A percentile compares a stretch with the other conserved stretches of the same genome.
Evolutionary conservation across 306 rosid genomes (phyloP).

Genomic region (Fragaria nilgerrensis): DNA sequence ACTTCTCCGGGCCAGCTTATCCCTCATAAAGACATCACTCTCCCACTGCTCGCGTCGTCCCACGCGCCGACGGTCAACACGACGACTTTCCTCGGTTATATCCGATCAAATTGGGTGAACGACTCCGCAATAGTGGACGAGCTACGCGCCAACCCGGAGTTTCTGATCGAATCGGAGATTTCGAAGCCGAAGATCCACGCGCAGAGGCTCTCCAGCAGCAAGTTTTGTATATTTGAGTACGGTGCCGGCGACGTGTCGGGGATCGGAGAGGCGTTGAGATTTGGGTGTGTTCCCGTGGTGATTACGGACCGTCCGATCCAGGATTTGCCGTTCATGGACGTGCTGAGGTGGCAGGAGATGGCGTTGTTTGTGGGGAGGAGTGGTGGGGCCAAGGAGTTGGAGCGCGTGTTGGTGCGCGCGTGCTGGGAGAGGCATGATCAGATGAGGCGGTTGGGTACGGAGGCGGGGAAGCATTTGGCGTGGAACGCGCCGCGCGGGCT

Average conservation of each 20-base stretch:
- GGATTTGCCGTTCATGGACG: constrained; percentile 70
- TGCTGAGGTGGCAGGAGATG: constrained; percentile 68
- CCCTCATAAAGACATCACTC: constrained; percentile 68
- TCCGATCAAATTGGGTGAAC: constrained; percentile 16
- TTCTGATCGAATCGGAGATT: constrained; percentile 38
- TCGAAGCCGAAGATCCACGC: constrained; percentile 20
- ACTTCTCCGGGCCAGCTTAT: constrained; percentile 31
- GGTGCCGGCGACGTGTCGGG: constrained; percentile 31
- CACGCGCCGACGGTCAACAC: constrained; percentile 19
- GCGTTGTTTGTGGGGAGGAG: constrained; percentile 39
- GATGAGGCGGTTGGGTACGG: constrained; percentile 42
- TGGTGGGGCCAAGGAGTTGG: constrained; percentile 25
- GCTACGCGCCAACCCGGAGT: constrained; percentile 29
- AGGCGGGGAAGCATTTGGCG: constrained; percentile 54
- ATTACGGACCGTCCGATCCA: constrained; percentile 41
- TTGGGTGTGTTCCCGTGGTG: constrained; percentile 64
- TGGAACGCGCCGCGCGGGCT: constrained; percentile 59
- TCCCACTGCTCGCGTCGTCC: constrained; percentile 29
- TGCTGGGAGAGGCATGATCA: constrained; percentile 25
- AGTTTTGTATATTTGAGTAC: constrained; percentile 54
- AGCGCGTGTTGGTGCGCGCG: constrained; percentile 27
- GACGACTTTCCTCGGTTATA: constrained; percentile 28
- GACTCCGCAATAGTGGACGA: constrained; percentile 20
- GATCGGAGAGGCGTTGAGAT: constrained; percentile 55
- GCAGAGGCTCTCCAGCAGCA: constrained; percentile 25